Evolutionary conservation across 371 early-diverging fungal species (phyloP).

Genomic region (Conidiobolus coronatus): DNA sequence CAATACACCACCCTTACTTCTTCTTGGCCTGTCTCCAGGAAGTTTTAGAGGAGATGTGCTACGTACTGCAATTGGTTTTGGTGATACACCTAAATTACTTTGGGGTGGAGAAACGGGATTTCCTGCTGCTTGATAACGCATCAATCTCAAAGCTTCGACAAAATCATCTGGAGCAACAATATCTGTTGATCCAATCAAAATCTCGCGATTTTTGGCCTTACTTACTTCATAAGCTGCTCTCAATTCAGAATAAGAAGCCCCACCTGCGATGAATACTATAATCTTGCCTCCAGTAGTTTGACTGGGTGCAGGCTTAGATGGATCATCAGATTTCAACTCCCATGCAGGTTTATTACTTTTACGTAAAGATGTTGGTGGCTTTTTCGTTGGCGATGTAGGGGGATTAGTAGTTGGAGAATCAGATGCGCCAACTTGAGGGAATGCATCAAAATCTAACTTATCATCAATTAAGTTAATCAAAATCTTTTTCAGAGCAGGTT

Average conservation of each 20-base stretch:
- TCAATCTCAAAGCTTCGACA: neutral
- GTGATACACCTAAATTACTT: neutral
- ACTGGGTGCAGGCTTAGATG: neutral
- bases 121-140: neutral
- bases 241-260: constrained; percentile 78
- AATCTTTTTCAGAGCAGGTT: too few relatives aligned
- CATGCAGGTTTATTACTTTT: neutral
- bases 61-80: too few relatives aligned
- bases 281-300: constrained; percentile 3
- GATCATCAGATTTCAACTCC: neutral
- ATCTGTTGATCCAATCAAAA: constrained; percentile 40
- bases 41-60: too few relatives aligned
- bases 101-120: neutral
- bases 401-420: too few relatives aligned
- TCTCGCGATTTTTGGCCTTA: constrained; percentile 39
- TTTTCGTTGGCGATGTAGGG: neutral
- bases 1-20: too few relatives aligned
- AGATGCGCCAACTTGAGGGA: too few relatives aligned
- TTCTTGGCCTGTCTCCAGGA: too few relatives aligned
- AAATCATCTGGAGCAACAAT: neutral
- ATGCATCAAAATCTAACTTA: too few relatives aligned
- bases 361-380: neutral
- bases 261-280: constrained; percentile 71
- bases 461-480: too few relatives aligned
- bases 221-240: constrained; percentile 63